phyloP scores from a whole-genome alignment of 2,329 filamentous ascomycete genomes.

The Diaporthe helianthi region DNA sequence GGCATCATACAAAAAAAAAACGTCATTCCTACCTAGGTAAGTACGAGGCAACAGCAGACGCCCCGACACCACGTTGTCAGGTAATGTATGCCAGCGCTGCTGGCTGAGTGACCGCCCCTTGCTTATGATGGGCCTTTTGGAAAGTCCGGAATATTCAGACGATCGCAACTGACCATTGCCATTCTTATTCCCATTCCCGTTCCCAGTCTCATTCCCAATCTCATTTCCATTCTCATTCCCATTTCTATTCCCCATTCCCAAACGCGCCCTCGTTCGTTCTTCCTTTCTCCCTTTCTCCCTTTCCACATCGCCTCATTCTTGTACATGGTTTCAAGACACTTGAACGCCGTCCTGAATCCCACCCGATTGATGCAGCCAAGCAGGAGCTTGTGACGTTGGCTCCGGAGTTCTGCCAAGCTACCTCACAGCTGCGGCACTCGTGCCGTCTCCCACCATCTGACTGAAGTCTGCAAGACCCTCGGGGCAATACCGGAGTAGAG shows the following conservation, averaged over 20 bases:
- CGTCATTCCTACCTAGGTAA: neutral
- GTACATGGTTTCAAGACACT: neutral
- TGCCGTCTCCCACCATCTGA: neutral
- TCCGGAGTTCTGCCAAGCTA: neutral
- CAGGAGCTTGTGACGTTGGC: constrained; percentile 6
- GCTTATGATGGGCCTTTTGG: constrained; percentile 1
- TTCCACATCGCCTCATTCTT: neutral
- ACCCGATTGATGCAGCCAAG: constrained; percentile 10
- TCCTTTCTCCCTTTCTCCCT: neutral
- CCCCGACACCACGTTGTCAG: neutral
- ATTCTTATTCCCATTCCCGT: neutral
- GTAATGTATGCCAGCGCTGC: neutral
- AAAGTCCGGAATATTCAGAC: constrained; percentile 20
- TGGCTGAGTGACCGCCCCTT: neutral
- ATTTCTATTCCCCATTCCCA: neutral
- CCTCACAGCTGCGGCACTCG: neutral
- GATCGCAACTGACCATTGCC: constrained; percentile 12
- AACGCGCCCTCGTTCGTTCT: neutral
- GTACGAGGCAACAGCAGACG: constrained; percentile 1
- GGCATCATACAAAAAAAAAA: neutral
- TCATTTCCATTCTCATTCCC: neutral
- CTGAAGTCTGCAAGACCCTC: too few species aligned
- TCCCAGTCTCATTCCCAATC: neutral
- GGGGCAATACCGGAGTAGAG: neutral
- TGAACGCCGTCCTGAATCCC: neutral